phyloP scores from a whole-genome alignment of 192 early-diverging fungal genomes.

The Coemansia sp. region DNA sequence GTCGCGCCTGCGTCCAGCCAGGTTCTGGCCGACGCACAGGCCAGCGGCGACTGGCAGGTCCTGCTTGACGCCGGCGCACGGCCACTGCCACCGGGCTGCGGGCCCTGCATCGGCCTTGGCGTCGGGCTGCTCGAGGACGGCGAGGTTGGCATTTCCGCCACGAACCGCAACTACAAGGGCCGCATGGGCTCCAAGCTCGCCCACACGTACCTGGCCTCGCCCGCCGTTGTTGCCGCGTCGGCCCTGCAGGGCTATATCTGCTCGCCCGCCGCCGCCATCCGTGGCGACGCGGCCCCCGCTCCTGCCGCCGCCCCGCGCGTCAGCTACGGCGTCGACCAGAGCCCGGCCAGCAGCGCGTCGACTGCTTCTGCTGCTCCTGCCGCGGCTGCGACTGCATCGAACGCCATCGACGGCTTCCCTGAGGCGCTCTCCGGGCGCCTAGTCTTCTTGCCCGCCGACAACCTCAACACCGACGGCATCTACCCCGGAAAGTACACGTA shows the following conservation, averaged over 20 bases:
- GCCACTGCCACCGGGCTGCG: slow-evolving; percentile 91
- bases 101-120: slow-evolving; percentile 94
- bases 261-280: slow-evolving; percentile 48
- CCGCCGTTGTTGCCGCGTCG: slow-evolving; percentile 94
- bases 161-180: slow-evolving; percentile 99
- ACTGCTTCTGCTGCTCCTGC: slow-evolving; percentile 11
- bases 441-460: slow-evolving; percentile 87
- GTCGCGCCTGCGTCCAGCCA: slow-evolving; percentile 91
- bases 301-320: slow-evolving; percentile 8
- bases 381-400: slow-evolving; percentile 3
- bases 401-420: slow-evolving; percentile 67
- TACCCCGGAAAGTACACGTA: slow-evolving; percentile 99
- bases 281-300: slow-evolving; percentile 10
- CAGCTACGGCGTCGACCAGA: slow-evolving; percentile 27
- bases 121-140: slow-evolving; percentile 90
- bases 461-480: slow-evolving; percentile 98
- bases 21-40: slow-evolving; percentile 84
- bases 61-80: slow-evolving; percentile 87
- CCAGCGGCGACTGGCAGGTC: slow-evolving; percentile 81
- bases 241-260: slow-evolving; percentile 84
- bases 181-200: slow-evolving; percentile 95
- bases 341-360: slow-evolving; percentile 3
- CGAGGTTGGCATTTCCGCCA: slow-evolving; percentile 97
- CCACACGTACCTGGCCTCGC: slow-evolving; percentile 90
- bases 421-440: slow-evolving; percentile 73